phyloP scores from a whole-genome alignment of 1,284 basidiomycete species.

The Trametes versicolor region DNA sequence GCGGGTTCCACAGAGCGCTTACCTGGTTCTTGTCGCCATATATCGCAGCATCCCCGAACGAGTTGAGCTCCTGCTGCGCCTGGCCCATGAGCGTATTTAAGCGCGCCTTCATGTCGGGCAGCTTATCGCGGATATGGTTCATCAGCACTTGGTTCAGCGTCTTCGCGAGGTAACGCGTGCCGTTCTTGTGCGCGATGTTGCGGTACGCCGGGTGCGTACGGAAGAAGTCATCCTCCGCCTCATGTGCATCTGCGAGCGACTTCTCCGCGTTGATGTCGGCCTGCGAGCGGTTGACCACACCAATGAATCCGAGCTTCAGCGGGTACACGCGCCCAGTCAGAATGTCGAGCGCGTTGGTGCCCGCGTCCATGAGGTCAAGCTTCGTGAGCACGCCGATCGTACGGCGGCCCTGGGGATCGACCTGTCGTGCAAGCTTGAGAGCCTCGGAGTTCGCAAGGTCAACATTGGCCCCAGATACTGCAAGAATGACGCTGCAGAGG shows the following conservation, averaged over 20 bases:
- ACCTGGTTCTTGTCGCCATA: slow-evolving; percentile 93
- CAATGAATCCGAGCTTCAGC: slow-evolving; percentile 97
- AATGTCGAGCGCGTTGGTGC: slow-evolving; percentile 96
- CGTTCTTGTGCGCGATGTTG: slow-evolving; percentile 97
- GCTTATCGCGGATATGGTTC: slow-evolving; percentile 98
- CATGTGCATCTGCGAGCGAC: slow-evolving; percentile 86
- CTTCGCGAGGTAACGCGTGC: slow-evolving; percentile 95
- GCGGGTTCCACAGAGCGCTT: slow-evolving; percentile 5
- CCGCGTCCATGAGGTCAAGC: slow-evolving; percentile 98
- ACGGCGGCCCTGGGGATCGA: slow-evolving; percentile 94
- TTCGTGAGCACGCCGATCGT: slow-evolving; percentile 98
- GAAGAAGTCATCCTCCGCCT: slow-evolving; percentile 95
- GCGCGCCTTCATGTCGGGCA: slow-evolving; percentile 99
- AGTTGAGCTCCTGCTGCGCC: slow-evolving; percentile 97
- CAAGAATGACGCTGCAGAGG: slow-evolving; percentile 85
- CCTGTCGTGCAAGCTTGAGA: slow-evolving; percentile 93
- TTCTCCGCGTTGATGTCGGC: slow-evolving; percentile 96
- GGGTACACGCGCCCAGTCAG: slow-evolving; percentile 97
- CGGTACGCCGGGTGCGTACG: slow-evolving; percentile 90
- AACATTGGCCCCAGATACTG: slow-evolving; percentile 97
- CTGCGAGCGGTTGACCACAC: slow-evolving; percentile 96
- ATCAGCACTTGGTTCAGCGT: slow-evolving; percentile 96
- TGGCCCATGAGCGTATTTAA: slow-evolving; percentile 99
- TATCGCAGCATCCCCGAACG: slow-evolving; percentile 94
- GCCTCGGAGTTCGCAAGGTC: slow-evolving; percentile 99